Evolutionary conservation across 345 rosid species (phyloP).

Genomic region (Populus euphratica): DNA sequence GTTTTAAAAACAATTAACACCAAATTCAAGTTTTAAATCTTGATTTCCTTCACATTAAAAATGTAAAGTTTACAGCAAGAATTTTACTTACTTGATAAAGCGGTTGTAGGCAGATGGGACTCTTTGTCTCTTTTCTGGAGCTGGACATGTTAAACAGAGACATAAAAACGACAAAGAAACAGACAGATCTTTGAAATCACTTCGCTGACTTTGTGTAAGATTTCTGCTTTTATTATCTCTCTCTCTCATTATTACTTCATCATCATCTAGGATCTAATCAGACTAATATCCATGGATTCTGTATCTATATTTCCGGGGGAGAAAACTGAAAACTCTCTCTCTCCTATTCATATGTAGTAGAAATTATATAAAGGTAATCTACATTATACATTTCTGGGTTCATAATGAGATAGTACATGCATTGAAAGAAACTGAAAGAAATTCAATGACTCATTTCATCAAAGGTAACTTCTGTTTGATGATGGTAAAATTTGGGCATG

Average conservation of each 20-base stretch:
- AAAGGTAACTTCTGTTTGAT: neutral
- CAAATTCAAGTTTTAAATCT: neutral
- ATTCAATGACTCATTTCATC: neutral
- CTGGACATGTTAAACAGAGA: constrained; percentile 54
- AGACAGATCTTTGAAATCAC: constrained; percentile 42
- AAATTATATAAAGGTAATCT: neutral
- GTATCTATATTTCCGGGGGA: constrained; percentile 52
- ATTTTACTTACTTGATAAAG: constrained; percentile 83
- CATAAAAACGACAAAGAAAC: constrained; percentile 42
- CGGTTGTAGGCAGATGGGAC: constrained; percentile 99
- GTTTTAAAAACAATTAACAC: neutral
- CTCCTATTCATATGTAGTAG: neutral
- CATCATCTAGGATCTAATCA: constrained; percentile 42
- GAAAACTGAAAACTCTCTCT: constrained; percentile 3
- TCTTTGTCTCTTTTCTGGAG: constrained; percentile 99
- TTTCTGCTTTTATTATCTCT: constrained; percentile 11
- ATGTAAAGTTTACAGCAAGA: neutral
- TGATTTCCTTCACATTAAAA: neutral
- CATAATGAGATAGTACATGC: neutral
- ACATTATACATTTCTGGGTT: neutral
- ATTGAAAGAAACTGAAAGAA: neutral
- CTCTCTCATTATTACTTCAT: constrained; percentile 57
- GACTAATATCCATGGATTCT: constrained; percentile 22
- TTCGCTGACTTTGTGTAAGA: constrained; percentile 32
- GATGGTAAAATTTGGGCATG: neutral